phyloP scores from a whole-genome alignment of 176 grass and related monocot species.

The Paspalum vaginatum region DNA sequence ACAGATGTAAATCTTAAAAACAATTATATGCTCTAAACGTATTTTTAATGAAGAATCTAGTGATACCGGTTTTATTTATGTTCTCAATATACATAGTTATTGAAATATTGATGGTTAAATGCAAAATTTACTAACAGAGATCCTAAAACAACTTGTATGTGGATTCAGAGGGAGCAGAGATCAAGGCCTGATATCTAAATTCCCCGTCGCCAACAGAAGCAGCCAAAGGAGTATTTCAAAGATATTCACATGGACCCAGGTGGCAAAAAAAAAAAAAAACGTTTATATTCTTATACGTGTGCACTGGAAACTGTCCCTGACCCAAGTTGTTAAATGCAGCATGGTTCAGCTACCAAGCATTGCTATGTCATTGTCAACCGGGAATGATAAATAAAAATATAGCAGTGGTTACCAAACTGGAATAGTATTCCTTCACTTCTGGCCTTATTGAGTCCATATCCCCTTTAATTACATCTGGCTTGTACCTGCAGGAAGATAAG shows the following conservation, averaged over 20 bases:
- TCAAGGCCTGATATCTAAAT: slow-evolving; percentile 7
- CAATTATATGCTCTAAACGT: background rate
- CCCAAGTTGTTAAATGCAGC: slow-evolving; percentile 5
- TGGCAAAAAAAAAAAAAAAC: background rate
- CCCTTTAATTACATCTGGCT: slow-evolving; percentile 69
- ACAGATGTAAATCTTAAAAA: background rate
- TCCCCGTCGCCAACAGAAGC: slow-evolving; percentile 7
- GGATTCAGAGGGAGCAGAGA: background rate
- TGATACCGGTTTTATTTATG: background rate
- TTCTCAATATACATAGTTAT: background rate
- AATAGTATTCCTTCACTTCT: slow-evolving; percentile 90
- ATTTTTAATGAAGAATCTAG: background rate
- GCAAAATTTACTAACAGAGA: background rate
- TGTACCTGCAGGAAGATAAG: slow-evolving; percentile 46
- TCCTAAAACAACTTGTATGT: background rate
- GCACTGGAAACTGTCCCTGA: background rate
- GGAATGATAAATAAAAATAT: background rate
- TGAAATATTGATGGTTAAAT: background rate
- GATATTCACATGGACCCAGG: slow-evolving; percentile 32
- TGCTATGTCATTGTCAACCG: slow-evolving; percentile 25
- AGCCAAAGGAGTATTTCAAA: background rate
- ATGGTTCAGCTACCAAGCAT: slow-evolving; percentile 1
- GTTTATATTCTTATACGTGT: background rate
- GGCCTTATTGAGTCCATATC: slow-evolving; percentile 96
- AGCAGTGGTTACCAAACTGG: slow-evolving; percentile 66